Percentiles rank a stretch among this genome's conserved stretches.
Conservation (phyloP, 257 asterid species). For the Leptodermis oblonga region DNA sequence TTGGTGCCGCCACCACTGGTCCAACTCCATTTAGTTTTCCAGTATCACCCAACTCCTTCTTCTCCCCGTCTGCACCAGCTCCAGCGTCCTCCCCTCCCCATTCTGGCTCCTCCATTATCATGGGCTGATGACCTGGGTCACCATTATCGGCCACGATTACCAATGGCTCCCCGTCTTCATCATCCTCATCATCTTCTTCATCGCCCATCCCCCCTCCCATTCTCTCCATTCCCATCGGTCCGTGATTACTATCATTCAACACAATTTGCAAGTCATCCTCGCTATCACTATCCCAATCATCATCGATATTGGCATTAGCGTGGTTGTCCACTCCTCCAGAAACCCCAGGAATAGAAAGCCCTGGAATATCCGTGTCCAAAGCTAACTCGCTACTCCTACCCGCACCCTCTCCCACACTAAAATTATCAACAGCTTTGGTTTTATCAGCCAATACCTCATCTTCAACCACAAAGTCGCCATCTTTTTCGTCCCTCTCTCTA, state of each 20-base stretch:
- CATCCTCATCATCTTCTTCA: constrained; percentile 52
- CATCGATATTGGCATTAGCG: constrained; percentile 37
- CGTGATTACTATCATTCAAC: constrained; percentile 54
- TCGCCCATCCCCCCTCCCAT: constrained; percentile 34
- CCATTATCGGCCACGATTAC: constrained; percentile 73
- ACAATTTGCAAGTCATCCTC: constrained; percentile 82
- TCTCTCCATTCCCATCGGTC: constrained; percentile 53
- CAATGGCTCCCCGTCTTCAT: constrained; percentile 69
- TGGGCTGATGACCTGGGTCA: constrained; percentile 44
- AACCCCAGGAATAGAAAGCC: constrained; percentile 45
- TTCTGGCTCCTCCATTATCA: constrained; percentile 61
- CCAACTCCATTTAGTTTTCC: constrained; percentile 57
- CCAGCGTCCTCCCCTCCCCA: constrained; percentile 67
- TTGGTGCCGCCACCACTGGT: constrained; percentile 49
- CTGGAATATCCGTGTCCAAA: constrained; percentile 43
- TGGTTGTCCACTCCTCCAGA: constrained; percentile 39
- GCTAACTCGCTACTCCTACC: constrained; percentile 1
- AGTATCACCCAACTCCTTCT: constrained; percentile 57
- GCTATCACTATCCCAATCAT: constrained; percentile 65
- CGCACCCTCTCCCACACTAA: constrained; percentile 22
- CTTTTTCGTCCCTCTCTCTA: constrained; percentile 57
- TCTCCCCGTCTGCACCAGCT: constrained; percentile 59
- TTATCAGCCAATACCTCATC: constrained; percentile 23
- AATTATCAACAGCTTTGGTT: constrained; percentile 22
- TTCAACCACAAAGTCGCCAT: constrained; percentile 41